Conservation (phyloP, 495 filamentous ascomycete genomes). For the Daldinia concentrica region DNA sequence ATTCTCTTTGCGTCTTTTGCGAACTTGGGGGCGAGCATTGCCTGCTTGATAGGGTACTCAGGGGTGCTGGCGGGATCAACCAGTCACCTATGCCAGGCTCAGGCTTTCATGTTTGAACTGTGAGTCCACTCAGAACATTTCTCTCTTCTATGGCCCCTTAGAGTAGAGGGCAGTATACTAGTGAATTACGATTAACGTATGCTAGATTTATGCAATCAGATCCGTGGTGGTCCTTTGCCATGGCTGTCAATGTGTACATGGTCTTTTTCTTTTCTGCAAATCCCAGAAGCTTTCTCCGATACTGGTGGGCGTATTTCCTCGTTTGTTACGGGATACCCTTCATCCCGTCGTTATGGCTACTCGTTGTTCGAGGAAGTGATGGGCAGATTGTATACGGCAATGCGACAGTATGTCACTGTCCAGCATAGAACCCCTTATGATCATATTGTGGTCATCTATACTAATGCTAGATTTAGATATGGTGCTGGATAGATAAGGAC, state of each 20-base stretch:
- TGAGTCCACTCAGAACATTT: slow-evolving; percentile 47
- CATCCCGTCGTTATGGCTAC: slow-evolving; percentile 71
- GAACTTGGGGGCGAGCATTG: slow-evolving; percentile 80
- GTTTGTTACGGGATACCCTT: slow-evolving; percentile 81
- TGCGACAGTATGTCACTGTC: slow-evolving; percentile 64
- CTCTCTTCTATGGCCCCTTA: not conserved
- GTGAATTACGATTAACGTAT: not conserved
- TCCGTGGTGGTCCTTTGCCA: slow-evolving; percentile 71
- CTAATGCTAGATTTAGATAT: slow-evolving; percentile 59
- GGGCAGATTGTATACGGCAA: slow-evolving; percentile 72
- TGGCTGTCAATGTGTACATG: slow-evolving; percentile 88
- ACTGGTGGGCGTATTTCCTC: slow-evolving; percentile 75
- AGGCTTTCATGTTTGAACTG: slow-evolving; percentile 77
- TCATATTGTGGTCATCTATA: not conserved
- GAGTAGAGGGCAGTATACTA: slow-evolving; percentile 9
- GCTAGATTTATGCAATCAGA: slow-evolving; percentile 67
- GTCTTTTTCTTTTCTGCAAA: slow-evolving; percentile 81
- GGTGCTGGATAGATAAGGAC: slow-evolving; percentile 81
- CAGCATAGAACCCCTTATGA: too few species aligned
- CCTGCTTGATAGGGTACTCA: slow-evolving; percentile 72
- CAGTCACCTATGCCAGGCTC: slow-evolving; percentile 73
- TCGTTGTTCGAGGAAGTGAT: slow-evolving; percentile 63
- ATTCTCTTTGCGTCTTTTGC: slow-evolving; percentile 86
- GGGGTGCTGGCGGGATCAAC: slow-evolving; percentile 61
- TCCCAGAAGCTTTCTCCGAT: slow-evolving; percentile 67